Evolutionary conservation across 805 yeast genomes (phyloP), one percentile per base, ranked within the genome.

Genomic region (Yarrowia deformans): DNA sequence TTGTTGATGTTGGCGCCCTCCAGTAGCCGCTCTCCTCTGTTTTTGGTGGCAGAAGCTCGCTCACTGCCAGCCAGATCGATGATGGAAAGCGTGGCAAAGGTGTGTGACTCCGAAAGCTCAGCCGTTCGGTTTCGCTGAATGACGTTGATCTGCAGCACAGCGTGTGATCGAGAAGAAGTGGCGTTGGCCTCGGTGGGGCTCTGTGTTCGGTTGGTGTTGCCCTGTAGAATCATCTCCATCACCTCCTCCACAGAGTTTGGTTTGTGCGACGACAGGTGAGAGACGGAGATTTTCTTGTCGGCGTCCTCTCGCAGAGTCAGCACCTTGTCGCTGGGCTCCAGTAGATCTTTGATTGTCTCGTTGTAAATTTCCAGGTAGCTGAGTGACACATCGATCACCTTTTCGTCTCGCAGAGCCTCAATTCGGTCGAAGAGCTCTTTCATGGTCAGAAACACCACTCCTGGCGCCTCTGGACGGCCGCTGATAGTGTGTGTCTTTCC

Each of bases 1-100:
- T 88, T 87, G 80, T 94, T 94, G 75, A 94, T 94, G 77, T 91
- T 91, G 14, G 98, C 98, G 35, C 98, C 98, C 77, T 94, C 98
- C 69, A 86, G 85, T 14, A 94, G 82, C 61, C 97, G 80, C 39
- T 83, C 85, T 0, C 98, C 98, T 56, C 92, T 79, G 77, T 94
- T 94, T 72, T 85, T 87, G 0, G 98, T 93, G 0, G 95, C 90
- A 0, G 95, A 88, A 0, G 98, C 98, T 50, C 98, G 82, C 79
- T 94, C 98, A 78, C 97, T 90, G 5, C 98, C 98, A 0, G 98
- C 98, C 55, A 94, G 79, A 77, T 94, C 98, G 60, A 94, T 93
- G 35, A 94, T 89, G 0, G 95, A 89, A 39, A 93, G 80, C 0
- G 97, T 91, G 0, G 97, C 93, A 79, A 85, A 88, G 0, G 88